Conservation (phyloP, 163 green algal species). For the Scenedesmus sp. region DNA sequence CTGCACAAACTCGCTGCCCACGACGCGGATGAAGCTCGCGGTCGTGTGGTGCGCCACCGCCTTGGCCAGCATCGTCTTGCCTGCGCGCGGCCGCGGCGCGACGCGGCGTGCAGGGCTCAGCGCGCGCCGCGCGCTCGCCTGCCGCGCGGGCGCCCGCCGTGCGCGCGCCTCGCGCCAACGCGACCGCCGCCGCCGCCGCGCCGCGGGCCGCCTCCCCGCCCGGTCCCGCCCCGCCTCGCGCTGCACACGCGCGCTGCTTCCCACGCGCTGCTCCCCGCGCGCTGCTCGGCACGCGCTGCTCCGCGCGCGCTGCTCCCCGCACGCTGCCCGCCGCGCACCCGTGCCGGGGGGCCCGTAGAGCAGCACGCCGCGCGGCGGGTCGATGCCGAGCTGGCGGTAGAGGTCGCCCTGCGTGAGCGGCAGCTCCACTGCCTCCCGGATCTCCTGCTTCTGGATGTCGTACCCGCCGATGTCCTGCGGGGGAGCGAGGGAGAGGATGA, state of each 20-base stretch:
- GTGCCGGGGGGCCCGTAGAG: conserved; percentile 85
- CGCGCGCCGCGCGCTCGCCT: too few species aligned
- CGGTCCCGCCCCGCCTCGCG: too few species aligned
- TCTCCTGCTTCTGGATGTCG: conserved; percentile 99
- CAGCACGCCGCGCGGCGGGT: conserved; percentile 82
- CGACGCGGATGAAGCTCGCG: conserved; percentile 98
- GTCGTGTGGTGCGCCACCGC: conserved; percentile 99
- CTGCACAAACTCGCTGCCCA: conserved; percentile 99
- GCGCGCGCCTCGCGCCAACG: too few species aligned
- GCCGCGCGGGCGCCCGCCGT: too few species aligned
- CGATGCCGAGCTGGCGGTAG: conserved; percentile 91
- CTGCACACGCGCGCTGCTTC: too few species aligned
- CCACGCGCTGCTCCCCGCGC: too few species aligned
- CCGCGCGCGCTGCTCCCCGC: conserved; percentile 66
- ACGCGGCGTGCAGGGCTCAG: too few species aligned
- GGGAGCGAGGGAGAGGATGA: too few species aligned
- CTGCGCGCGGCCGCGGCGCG: conserved; percentile 37
- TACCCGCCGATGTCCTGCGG: conserved; percentile 96
- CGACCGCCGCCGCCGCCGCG: too few species aligned
- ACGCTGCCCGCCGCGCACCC: conserved; percentile 58
- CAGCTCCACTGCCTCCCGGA: conserved; percentile 98
- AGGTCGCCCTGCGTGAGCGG: conserved; percentile 95
- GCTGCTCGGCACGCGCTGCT: too few species aligned
- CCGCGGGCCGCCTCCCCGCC: too few species aligned
- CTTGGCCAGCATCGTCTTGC: conserved; percentile 99